Percentiles rank a stretch among this genome's conserved stretches.
These are phyloP conservation scores for Phoenix roebelenii DNA, from an alignment of 176 grass and related monocot species.

Conservation along the genomic window DNA sequence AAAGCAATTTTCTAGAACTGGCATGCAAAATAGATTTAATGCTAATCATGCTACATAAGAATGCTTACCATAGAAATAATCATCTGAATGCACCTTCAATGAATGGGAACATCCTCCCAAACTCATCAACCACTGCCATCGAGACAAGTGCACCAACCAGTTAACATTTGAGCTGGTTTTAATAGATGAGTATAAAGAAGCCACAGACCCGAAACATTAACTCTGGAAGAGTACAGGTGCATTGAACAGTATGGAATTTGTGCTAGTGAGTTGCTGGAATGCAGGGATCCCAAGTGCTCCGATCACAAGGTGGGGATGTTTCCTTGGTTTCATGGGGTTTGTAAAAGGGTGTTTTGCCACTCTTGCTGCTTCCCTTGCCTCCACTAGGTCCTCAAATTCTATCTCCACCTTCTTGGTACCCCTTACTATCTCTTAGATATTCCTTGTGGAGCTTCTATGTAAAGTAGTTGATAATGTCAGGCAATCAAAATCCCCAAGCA, in stretches of 20 bases:
- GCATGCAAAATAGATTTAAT: too few species aligned
- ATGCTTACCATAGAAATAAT: conserved; percentile 6
- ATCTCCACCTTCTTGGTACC: conserved; percentile 26
- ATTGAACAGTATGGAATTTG: conserved; percentile 9
- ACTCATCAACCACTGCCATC: background rate
- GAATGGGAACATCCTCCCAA: conserved; percentile 12
- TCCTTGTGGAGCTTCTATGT: conserved; percentile 13
- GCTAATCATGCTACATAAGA: too few species aligned
- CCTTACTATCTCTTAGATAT: conserved; percentile 32
- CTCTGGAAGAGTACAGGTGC: conserved; percentile 10
- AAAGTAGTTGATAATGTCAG: conserved; percentile 47
- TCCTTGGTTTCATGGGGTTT: conserved; percentile 14
- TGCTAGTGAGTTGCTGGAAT: conserved; percentile 4
- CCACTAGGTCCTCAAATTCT: conserved; percentile 42
- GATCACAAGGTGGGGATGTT: background rate
- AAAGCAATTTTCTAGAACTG: too few species aligned
- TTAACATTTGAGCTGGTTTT: conserved; percentile 5
- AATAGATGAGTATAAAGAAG: conserved; percentile 6
- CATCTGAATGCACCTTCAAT: conserved; percentile 9
- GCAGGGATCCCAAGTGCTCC: conserved; percentile 7
- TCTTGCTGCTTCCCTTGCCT: conserved; percentile 20
- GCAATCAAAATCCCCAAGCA: conserved; percentile 46
- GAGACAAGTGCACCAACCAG: conserved; percentile 1
- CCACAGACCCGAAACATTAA: background rate
- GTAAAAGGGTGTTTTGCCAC: conserved; percentile 33